Conservation (phyloP, 2,329 filamentous ascomycete genomes). For the Grosmannia clavigera region DNA sequence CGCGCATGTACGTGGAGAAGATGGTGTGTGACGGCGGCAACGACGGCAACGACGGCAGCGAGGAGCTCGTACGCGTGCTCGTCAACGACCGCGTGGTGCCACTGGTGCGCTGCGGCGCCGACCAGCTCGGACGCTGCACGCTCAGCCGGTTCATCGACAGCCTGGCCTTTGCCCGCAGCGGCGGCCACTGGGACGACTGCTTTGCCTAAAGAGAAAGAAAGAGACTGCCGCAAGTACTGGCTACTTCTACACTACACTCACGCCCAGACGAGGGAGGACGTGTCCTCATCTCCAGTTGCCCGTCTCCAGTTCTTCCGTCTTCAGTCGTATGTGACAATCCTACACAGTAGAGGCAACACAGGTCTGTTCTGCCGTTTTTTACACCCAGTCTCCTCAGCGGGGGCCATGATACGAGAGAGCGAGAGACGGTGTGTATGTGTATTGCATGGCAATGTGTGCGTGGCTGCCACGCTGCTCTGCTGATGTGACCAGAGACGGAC, state of each 20-base stretch:
- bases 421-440: too few relatives aligned
- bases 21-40: constrained; percentile 46
- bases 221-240: not conserved
- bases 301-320: too few relatives aligned
- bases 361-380: not conserved
- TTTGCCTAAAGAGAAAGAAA: constrained; percentile 17
- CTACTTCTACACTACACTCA: not conserved
- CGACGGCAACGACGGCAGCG: constrained; percentile 21
- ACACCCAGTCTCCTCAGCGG: not conserved
- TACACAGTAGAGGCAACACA: too few relatives aligned
- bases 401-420: too few relatives aligned
- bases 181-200: constrained; percentile 64
- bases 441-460: too few relatives aligned
- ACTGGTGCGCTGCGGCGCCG: constrained; percentile 56
- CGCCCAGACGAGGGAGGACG: not conserved
- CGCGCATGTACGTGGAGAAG: constrained; percentile 78
- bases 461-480: too few relatives aligned
- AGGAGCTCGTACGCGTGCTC: constrained; percentile 67
- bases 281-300: too few relatives aligned
- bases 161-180: constrained; percentile 57
- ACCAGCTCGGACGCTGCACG: constrained; percentile 58
- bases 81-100: constrained; percentile 75
- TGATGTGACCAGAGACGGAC: too few relatives aligned
- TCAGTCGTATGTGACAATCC: too few relatives aligned
- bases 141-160: constrained; percentile 61